Evolutionary conservation across 1,139 yeast species (phyloP).

Genomic region (Diutina ranongensis): DNA sequence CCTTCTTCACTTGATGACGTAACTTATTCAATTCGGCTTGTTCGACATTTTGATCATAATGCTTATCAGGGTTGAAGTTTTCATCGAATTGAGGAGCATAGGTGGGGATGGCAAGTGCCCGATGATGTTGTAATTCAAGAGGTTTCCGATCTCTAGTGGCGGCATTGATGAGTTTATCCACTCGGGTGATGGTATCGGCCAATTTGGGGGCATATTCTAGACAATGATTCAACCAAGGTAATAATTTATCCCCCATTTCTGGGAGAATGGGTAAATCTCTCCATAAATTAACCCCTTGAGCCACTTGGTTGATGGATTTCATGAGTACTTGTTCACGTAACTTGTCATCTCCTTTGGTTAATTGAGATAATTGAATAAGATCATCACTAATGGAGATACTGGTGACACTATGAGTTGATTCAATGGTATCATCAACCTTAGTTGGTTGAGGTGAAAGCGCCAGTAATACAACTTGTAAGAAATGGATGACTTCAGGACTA

Average conservation of each 20-base stretch:
- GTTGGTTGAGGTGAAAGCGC: background rate
- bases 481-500: conserved; percentile 65
- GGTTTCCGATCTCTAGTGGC: conserved; percentile 49
- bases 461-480: conserved; percentile 36
- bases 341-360: background rate
- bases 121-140: conserved; percentile 76
- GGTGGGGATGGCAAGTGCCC: conserved; percentile 75
- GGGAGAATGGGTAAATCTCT: conserved; percentile 51
- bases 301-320: conserved; percentile 17
- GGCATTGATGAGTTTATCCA: conserved; percentile 30
- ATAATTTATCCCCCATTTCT: conserved; percentile 41
- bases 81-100: conserved; percentile 90
- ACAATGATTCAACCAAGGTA: conserved; percentile 24
- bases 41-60: conserved; percentile 73
- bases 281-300: conserved; percentile 35
- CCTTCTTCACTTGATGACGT: conserved; percentile 58
- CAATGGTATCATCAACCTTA: background rate
- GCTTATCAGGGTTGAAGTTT: conserved; percentile 90
- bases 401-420: background rate
- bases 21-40: conserved; percentile 78
- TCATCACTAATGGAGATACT: too few species aligned
- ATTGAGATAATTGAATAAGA: too few species aligned
- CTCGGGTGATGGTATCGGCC: conserved; percentile 32
- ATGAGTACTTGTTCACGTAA: background rate
- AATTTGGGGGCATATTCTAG: conserved; percentile 21